Evolutionary conservation across 768 basidiomycete genomes (phyloP), one percentile per base, ranked within the genome.

Genomic region (Amanita polypyramis): DNA sequence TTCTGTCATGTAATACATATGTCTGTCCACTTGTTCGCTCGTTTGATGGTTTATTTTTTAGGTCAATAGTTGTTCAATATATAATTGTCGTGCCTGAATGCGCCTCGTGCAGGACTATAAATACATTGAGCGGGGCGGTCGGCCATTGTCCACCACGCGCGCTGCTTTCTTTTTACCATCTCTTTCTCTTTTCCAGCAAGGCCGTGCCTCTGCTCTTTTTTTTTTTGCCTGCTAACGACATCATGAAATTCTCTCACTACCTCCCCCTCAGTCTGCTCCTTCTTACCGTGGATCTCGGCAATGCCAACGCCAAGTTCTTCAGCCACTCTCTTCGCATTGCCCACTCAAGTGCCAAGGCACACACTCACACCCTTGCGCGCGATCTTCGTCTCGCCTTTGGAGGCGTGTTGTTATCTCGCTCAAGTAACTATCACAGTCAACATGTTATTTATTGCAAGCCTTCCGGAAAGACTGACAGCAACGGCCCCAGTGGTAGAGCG

Each of bases 301-400:
- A 55, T 21, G 56, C 60, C 30, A 45, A 56, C 2, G 63, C 64
- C 7, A 62, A 62, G 21, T 59, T 73, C 43, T 51, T 73, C 56
- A 64, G 65, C 54, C 64, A 73, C 55, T 66, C 70, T 45, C 55
- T 77, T 15, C 65, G 68, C 42, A 69, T 63, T 27, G 69, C 73
- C 27, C 83, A 82, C 58, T 68, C 65, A 23, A 66, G 69, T 50
- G 82, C 83, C 25, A 60, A 74, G 37, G 72, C 68, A 48, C 76
- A 75, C 49, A 85, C 82, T 35, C 72, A 74, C 40, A 72, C 63
- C 47, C 67, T 89, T 23, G 82, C 84, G 14, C 72, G 71, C 47
- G 86, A 89, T 61, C 69, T 89, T 48, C 80, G 84, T 23, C 57
- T 79, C 29, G 81, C 80, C 10, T 78, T 88, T 56, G 64, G 72